Base-by-base conservation (phyloP, 345 rosid genomes). In the Iberis pinnata region DNA sequence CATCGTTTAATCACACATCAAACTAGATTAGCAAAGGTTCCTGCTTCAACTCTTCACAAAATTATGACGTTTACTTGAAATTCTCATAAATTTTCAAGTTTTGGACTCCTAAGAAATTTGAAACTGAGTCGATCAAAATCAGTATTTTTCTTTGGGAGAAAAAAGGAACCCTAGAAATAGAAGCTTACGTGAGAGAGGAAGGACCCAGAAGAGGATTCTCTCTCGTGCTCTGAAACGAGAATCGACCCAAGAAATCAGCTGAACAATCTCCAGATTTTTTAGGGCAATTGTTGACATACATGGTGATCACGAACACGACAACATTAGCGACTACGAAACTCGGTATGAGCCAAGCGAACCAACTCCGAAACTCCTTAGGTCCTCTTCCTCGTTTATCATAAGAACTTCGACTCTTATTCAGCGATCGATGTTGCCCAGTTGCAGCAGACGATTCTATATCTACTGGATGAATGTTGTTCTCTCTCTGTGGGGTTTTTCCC, bases 141-240 rank as follows among this genome's bases (percentile, higher is more conserved):
- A n/a, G n/a, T n/a, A n/a, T n/a, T n/a, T n/a, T n/a, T 31, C 35
- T 31, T 31, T 1, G 29, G 12, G 41, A 11, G 18, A 48, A 45
- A 8, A 8, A 15, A 12, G 20, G 13, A 26, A 17, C 13, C 37
- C 7, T 8, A 60, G 18, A 35, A 36, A 16, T 5, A 47, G 48
- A 63, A 49, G 46, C 79, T 73, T 72, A 84, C 95, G 98, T 70
- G 22, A 62, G 48, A 29, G 96, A 77, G 4, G 98, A 82, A 69
- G 94, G 98, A 58, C 98, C 98, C 7, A 90, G 79, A 65, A 90
- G 96, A 53, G 96, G 98, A 56, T 90, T 90, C 70, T 90, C 98
- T 52, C 78, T 76, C 6, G 82, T 75, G 49, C 76, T 79, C 81
- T 90, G 96, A 64, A 90, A 90, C 18, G 96, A 82, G 83, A 90